These are phyloP conservation scores for Phytophthora megakarya DNA, from an alignment of 352 stramenopile genomes.

Conservation along the genomic window DNA sequence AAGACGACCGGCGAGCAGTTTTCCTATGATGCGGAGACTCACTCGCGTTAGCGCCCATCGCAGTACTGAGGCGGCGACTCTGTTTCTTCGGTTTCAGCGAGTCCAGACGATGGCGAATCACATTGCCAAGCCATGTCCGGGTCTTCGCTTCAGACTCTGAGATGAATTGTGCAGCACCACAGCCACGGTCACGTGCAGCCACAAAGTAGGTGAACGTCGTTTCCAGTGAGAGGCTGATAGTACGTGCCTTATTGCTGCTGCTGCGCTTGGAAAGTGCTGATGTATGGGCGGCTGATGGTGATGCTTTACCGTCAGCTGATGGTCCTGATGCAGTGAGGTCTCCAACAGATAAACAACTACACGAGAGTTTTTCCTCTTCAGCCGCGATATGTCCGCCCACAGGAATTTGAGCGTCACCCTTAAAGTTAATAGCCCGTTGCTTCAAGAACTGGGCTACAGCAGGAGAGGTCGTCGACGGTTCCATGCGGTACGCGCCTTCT, in stretches of 20 bases:
- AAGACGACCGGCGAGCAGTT: conserved; percentile 47
- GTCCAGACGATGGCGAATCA: conserved; percentile 65
- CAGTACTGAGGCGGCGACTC: conserved; percentile 47
- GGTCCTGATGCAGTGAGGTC: conserved; percentile 40
- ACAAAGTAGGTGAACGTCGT: conserved; percentile 79
- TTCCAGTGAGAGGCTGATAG: conserved; percentile 73
- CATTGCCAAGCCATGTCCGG: conserved; percentile 64
- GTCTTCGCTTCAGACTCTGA: conserved; percentile 63
- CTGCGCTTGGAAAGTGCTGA: conserved; percentile 46
- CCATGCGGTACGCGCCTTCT: conserved; percentile 64
- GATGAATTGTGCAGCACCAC: conserved; percentile 58
- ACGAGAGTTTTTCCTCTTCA: conserved; percentile 65
- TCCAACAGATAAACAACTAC: conserved; percentile 69
- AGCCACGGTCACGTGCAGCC: conserved; percentile 60
- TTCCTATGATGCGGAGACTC: conserved; percentile 52
- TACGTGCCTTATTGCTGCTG: conserved; percentile 79
- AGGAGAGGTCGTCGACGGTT: conserved; percentile 52
- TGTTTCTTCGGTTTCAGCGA: conserved; percentile 71
- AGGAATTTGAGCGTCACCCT: conserved; percentile 50
- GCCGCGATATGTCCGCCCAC: conserved; percentile 54
- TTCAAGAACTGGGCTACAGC: conserved; percentile 65
- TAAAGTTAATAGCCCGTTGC: conserved; percentile 78
- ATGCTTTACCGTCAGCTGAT: conserved; percentile 27
- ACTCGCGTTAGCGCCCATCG: conserved; percentile 36
- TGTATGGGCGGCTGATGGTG: conserved; percentile 23